Evolutionary conservation across 1,139 yeast species (phyloP).

Genomic region (Hyphopichia buzzinii): DNA sequence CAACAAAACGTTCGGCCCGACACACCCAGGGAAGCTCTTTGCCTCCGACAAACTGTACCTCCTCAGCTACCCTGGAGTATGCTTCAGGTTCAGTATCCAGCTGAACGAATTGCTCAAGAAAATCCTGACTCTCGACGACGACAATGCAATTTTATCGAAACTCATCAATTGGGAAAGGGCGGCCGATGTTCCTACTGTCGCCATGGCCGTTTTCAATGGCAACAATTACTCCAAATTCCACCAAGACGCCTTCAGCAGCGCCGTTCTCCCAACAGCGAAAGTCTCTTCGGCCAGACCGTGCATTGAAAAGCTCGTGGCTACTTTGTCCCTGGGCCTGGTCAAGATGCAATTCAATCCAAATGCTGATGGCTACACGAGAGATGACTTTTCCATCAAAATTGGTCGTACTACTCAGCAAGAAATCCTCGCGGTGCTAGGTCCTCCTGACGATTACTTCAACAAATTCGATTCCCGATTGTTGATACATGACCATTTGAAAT

Average conservation of each 20-base stretch:
- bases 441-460: slow-evolving; percentile 54
- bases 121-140: slow-evolving; percentile 11
- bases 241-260: slow-evolving; percentile 1
- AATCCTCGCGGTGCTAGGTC: slow-evolving; percentile 46
- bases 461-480: slow-evolving; percentile 46
- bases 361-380: slow-evolving; percentile 1
- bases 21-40: slow-evolving; percentile 50
- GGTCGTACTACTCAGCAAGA: slow-evolving; percentile 52
- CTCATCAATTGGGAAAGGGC: slow-evolving; percentile 32
- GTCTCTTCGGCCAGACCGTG: not conserved
- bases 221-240: slow-evolving; percentile 25
- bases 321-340: slow-evolving; percentile 12
- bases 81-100: slow-evolving; percentile 39
- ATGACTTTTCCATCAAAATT: slow-evolving; percentile 15
- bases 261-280: not conserved
- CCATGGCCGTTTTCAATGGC: slow-evolving; percentile 37
- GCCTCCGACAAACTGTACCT: slow-evolving; percentile 24
- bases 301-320: slow-evolving; percentile 9
- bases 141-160: slow-evolving; percentile 23
- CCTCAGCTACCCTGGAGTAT: slow-evolving; percentile 55
- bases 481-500: slow-evolving; percentile 36
- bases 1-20: slow-evolving; percentile 61
- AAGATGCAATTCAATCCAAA: slow-evolving; percentile 8
- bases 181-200: slow-evolving; percentile 33
- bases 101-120: slow-evolving; percentile 18